Evolutionary conservation across 2,329 filamentous ascomycete species (phyloP), one percentile per base, ranked within the genome.

Genomic region (Pyricularia sp.): DNA sequence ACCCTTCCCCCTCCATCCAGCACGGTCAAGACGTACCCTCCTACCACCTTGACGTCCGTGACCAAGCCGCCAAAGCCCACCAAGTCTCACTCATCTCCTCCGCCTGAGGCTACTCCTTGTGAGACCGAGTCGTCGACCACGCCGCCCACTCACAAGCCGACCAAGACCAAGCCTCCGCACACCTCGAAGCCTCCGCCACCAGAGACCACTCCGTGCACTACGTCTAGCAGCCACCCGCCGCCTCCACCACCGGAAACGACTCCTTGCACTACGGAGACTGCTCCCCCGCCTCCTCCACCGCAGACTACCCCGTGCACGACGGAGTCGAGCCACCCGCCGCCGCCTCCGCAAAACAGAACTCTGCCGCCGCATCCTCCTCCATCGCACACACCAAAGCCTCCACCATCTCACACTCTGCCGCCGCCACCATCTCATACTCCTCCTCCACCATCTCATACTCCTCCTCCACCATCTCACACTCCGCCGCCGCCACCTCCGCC

Each of bases 381-480:
- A 26, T 26, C 26, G 26, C 26, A 26, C 26, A 26, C 26, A 2
- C 26, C 26, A 2, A 26, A 26, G 26, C 26, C 26, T 26, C 26
- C 26, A 26, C 8, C 28, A 10, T 19, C 30, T 8, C 28, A 61
- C 24, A 30, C 66, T 63, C 65, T 44, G 55, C 65, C 65, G 28
- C 69, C 53, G 55, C 65, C 65, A 30, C 69, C 60, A 44, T 62
- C 68, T 44, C 63, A 19, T 44, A 62, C 57, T 65, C 60, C 66
- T 35, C 8, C 66, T 28, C 26, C 60, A 3, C 60, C 31, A 2
- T 26, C 53, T 12, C 53, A 61, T 16, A 22, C 30, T 4, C 60
- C 65, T 66, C 7, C 66, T 28, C 26, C 60, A 3, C 60, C 31
- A 2, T 26, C 53, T 12, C 53, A 61, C 28, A 22, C 30, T 4